Percentiles rank a stretch among this genome's conserved stretches.
These are phyloP conservation scores for Zygosaccharomyces sapae DNA, from an alignment of 1,139 yeast species.

Conservation along the genomic window DNA sequence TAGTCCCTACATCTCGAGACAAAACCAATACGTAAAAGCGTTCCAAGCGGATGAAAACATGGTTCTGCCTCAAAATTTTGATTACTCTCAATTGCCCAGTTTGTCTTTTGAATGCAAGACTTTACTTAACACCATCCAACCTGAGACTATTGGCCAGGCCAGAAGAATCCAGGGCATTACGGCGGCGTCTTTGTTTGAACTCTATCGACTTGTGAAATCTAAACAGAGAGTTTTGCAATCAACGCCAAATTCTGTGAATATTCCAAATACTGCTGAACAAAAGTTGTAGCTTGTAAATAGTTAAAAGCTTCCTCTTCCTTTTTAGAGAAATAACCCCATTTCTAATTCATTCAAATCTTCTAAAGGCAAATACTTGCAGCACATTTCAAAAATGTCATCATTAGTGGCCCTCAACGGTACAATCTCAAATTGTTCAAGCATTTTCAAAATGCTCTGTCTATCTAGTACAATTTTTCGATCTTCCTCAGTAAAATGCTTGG, in stretches of 20 bases:
- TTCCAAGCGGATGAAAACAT: constrained; percentile 79
- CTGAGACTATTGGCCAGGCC: constrained; percentile 91
- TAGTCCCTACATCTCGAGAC: constrained; percentile 74
- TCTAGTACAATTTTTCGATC: constrained; percentile 14
- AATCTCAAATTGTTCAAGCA: constrained; percentile 16
- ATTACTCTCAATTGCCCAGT: constrained; percentile 50
- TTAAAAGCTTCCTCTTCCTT: background rate
- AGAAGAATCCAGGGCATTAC: constrained; percentile 91
- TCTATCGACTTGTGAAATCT: constrained; percentile 42
- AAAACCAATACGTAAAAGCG: constrained; percentile 64
- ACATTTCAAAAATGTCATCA: constrained; percentile 26
- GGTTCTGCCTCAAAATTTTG: constrained; percentile 59
- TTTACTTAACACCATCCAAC: constrained; percentile 69
- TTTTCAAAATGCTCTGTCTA: constrained; percentile 16
- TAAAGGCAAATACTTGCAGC: constrained; percentile 26
- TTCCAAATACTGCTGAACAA: background rate
- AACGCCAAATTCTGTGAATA: constrained; percentile 1
- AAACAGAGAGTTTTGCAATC: constrained; percentile 14
- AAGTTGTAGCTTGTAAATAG: background rate
- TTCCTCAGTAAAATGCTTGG: constrained; percentile 8
- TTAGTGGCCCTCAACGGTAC: constrained; percentile 16
- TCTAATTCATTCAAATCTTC: constrained; percentile 30
- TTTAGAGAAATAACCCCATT: constrained; percentile 17
- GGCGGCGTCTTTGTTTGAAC: constrained; percentile 74
- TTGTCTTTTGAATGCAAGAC: constrained; percentile 73